Conservation (phyloP, 176 grass and related monocot genomes). For the Olyra latifolia region DNA sequence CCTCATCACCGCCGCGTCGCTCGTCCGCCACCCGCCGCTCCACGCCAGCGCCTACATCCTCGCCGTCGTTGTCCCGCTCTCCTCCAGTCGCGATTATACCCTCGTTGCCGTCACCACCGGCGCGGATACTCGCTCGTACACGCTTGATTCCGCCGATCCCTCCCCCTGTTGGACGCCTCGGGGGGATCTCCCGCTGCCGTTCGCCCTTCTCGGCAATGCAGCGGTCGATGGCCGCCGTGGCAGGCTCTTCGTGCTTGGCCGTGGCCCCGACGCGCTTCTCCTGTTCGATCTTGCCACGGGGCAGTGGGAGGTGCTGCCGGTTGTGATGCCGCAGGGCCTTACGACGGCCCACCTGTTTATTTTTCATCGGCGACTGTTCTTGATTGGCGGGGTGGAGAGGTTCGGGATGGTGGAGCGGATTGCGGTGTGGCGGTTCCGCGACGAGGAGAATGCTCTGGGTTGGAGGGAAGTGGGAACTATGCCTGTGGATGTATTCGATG, state of each 20-base stretch:
- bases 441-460: neutral
- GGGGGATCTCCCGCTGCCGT: constrained; percentile 23
- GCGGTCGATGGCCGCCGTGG: neutral
- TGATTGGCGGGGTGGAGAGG: constrained; percentile 47
- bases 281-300: constrained; percentile 31
- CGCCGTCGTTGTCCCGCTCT: constrained; percentile 11
- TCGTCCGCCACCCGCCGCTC: constrained; percentile 15
- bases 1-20: neutral
- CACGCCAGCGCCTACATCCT: constrained; percentile 36
- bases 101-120: constrained; percentile 39
- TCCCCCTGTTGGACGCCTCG: constrained; percentile 30
- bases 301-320: constrained; percentile 14
- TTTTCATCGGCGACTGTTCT: constrained; percentile 34
- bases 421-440: constrained; percentile 38
- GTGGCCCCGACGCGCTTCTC: constrained; percentile 40
- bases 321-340: constrained; percentile 37
- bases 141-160: constrained; percentile 32
- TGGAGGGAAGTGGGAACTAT: constrained; percentile 40
- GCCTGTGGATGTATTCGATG: constrained; percentile 32
- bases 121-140: constrained; percentile 2
- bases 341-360: constrained; percentile 39
- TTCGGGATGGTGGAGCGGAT: constrained; percentile 21
- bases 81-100: constrained; percentile 1
- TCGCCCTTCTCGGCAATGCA: constrained; percentile 38
- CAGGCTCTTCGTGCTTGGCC: constrained; percentile 46